Evolutionary conservation across 345 rosid species (phyloP).

Genomic region (Salix caprea): DNA sequence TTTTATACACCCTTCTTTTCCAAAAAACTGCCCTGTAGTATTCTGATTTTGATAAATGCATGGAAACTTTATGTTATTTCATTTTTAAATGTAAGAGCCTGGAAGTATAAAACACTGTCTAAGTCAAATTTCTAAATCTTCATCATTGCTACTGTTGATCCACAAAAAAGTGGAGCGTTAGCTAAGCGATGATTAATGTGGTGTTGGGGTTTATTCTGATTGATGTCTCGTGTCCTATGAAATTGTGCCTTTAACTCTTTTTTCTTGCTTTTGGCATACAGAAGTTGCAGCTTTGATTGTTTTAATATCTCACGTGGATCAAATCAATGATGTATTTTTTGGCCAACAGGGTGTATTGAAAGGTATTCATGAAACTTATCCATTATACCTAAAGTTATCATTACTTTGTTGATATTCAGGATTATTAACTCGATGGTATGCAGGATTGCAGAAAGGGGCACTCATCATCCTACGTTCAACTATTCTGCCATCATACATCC

Average conservation of each 20-base stretch:
- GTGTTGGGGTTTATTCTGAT: background rate
- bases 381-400: conserved; percentile 1
- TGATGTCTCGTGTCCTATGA: background rate
- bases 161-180: no score
- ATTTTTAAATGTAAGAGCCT: background rate
- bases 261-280: conserved; percentile 20
- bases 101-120: background rate
- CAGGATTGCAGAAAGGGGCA: conserved; percentile 57
- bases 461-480: conserved; percentile 56
- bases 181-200: background rate
- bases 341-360: conserved; percentile 53
- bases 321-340: conserved; percentile 48
- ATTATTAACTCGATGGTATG: background rate
- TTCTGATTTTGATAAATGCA: background rate
- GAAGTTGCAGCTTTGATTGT: conserved; percentile 67
- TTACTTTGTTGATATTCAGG: background rate
- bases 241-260: background rate
- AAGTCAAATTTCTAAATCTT: background rate
- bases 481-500: conserved; percentile 43
- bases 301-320: conserved; percentile 57
- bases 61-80: background rate
- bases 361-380: conserved; percentile 43
- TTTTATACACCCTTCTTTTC: background rate
- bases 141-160: background rate
- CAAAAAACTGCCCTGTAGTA: background rate